Conservation (phyloP, 2,329 filamentous ascomycete species). For the Trichoderma koningii region DNA sequence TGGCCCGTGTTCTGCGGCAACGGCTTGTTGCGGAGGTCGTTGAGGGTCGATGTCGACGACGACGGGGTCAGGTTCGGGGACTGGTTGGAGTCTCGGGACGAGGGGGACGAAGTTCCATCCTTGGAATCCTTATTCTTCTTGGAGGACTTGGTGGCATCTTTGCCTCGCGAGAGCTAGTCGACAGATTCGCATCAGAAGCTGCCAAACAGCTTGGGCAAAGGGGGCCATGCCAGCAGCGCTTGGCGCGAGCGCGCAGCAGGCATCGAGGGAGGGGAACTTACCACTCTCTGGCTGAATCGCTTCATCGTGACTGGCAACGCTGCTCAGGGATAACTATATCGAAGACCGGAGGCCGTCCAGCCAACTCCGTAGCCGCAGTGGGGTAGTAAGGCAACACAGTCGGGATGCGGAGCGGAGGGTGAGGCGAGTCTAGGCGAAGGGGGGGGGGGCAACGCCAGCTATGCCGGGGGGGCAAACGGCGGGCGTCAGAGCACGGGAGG, state of each 20-base stretch:
- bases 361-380: constrained; percentile 31
- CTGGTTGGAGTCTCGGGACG: constrained; percentile 59
- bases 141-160: constrained; percentile 80
- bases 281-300: constrained; percentile 91
- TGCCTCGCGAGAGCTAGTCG: constrained; percentile 82
- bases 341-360: constrained; percentile 25
- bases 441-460: constrained; percentile 29
- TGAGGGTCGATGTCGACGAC: constrained; percentile 84
- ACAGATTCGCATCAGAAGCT: constrained; percentile 18
- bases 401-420: constrained; percentile 32
- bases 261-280: constrained; percentile 29
- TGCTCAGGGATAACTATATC: constrained; percentile 24
- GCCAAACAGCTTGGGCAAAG: constrained; percentile 1
- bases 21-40: constrained; percentile 82
- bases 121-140: constrained; percentile 73
- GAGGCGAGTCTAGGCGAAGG: constrained; percentile 32
- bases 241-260: constrained; percentile 25
- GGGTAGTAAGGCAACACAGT: constrained; percentile 39
- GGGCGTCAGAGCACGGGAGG: constrained; percentile 22
- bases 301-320: constrained; percentile 70
- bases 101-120: constrained; percentile 79
- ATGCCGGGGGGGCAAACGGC: constrained; percentile 16
- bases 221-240: constrained; percentile 35
- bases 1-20: constrained; percentile 59
- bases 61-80: constrained; percentile 74